Base-by-base conservation (phyloP, 257 asterid genomes). In the Salvia rosmarinus region DNA sequence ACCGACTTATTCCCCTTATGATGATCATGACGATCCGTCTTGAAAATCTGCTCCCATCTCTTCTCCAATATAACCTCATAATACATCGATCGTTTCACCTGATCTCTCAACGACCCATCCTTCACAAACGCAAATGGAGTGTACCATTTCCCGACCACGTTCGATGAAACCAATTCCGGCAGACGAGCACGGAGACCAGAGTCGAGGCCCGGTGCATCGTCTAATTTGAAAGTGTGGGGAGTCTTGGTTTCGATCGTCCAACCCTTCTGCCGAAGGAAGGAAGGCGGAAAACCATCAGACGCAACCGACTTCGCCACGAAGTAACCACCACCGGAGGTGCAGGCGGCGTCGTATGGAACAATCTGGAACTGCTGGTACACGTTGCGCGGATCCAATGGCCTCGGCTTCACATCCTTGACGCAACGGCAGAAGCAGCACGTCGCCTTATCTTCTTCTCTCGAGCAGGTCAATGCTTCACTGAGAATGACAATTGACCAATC, bases 391-490 rank as follows among this genome's bases (percentile, higher is more conserved):
- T 90, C 90, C 16, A 88, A 79, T 51, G 91, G 90, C 76, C 71
- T 76, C 0, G 86, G 79, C 47, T 82, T 83, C 6, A 78, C 71
- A 17, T 90, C 93, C 58, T 59, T 76, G 20, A 83, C 60, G 63
- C 80, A 60, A 1, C 75, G 85, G 50, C 86, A 83, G 78, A 86
- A 85, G 49, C 86, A 90, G 50, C 90, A 85, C 9, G 66, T 74
- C 16, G 21, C 9, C 72, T 17, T 82, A 19, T 85, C 91, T 21
- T 86, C 95, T 67, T 86, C 95, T 19, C 37, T 83, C 1, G 95
- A 90, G 75, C 91, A 88, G 17, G 85, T 77, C 44, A 72, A 74
- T 5, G 88, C 93, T 75, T 90, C 75, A 76, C 95, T 90, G 75
- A 25, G 30, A 25, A 25, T 25, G 30, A 25, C 1, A 3, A 25